Conservation (phyloP, 306 rosid species). For the Acacia melanoxylon region DNA sequence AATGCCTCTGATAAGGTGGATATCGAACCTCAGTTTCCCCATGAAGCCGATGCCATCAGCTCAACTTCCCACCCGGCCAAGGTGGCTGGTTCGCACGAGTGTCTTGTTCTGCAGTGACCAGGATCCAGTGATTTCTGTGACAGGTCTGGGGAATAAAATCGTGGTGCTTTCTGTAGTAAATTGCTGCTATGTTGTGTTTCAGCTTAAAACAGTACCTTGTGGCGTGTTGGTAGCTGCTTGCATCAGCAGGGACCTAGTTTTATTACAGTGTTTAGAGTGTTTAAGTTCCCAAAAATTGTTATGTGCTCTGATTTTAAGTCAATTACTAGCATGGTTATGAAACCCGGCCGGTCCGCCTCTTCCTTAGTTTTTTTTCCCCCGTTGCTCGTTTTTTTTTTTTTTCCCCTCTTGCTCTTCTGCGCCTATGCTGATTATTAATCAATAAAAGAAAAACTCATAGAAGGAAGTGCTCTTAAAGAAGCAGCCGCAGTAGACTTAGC, state of each 20-base stretch:
- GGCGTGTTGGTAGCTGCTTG: conserved; percentile 33
- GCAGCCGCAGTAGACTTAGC: too few relatives aligned
- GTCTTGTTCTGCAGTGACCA: conserved; percentile 64
- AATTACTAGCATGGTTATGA: too few relatives aligned
- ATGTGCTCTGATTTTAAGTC: too few relatives aligned
- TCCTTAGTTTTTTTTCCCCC: too few relatives aligned
- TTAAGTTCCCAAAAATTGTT: background rate
- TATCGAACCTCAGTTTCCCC: background rate
- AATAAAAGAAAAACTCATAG: too few relatives aligned
- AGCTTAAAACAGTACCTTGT: conserved; percentile 34
- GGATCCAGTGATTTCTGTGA: background rate
- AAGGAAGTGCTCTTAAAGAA: too few relatives aligned
- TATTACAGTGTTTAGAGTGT: conserved; percentile 21
- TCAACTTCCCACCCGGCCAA: conserved; percentile 35
- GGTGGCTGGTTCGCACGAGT: conserved; percentile 64
- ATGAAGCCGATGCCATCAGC: conserved; percentile 36
- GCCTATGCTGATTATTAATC: too few relatives aligned
- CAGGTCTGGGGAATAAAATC: conserved; percentile 20
- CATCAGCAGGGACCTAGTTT: conserved; percentile 17
- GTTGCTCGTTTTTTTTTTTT: too few relatives aligned
- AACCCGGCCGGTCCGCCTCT: too few relatives aligned
- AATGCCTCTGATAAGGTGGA: conserved; percentile 34
- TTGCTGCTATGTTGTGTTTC: conserved; percentile 35
- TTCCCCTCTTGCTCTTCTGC: too few relatives aligned
- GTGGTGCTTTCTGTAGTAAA: conserved; percentile 24